phyloP scores from a whole-genome alignment of 2,329 filamentous ascomycete genomes.

The Parafenestella ontariensis region DNA sequence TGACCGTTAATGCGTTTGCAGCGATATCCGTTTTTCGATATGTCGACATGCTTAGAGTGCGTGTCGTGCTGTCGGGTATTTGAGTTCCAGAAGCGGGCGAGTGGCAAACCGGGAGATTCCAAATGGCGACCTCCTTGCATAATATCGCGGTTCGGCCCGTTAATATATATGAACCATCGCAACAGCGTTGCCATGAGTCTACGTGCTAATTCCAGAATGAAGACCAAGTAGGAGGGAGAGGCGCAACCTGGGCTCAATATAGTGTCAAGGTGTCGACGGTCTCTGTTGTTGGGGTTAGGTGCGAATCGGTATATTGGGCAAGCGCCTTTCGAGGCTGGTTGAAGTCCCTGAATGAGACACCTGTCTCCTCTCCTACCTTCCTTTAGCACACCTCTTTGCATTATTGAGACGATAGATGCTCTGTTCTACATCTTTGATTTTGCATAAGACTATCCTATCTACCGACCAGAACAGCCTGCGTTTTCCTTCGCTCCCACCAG shows the following conservation, averaged over 20 bases:
- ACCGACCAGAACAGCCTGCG: too few species aligned
- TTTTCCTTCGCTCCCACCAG: not conserved
- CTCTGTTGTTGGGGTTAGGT: too few species aligned
- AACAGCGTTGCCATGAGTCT: too few species aligned
- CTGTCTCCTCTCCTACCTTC: too few species aligned
- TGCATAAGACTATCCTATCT: too few species aligned
- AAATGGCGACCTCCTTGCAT: not conserved
- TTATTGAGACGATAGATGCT: not conserved
- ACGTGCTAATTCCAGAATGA: not conserved
- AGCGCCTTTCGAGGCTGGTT: too few species aligned
- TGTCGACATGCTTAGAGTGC: not conserved
- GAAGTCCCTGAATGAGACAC: too few species aligned
- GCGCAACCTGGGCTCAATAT: too few species aligned
- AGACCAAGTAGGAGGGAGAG: too few species aligned
- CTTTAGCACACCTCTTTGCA: not conserved
- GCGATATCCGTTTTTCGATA: too few species aligned
- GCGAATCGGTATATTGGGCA: too few species aligned
- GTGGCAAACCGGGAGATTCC: not conserved
- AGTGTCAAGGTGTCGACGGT: too few species aligned
- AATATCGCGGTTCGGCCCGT: conserved; percentile 1
- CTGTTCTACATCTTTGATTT: not conserved
- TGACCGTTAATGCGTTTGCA: not conserved
- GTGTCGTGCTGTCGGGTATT: not conserved
- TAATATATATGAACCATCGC: not conserved
- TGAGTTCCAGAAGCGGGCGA: not conserved